Percentiles rank a stretch among this genome's conserved stretches.
These are phyloP conservation scores for Brassica carinata DNA, from an alignment of 345 rosid species.

Conservation along the genomic window DNA sequence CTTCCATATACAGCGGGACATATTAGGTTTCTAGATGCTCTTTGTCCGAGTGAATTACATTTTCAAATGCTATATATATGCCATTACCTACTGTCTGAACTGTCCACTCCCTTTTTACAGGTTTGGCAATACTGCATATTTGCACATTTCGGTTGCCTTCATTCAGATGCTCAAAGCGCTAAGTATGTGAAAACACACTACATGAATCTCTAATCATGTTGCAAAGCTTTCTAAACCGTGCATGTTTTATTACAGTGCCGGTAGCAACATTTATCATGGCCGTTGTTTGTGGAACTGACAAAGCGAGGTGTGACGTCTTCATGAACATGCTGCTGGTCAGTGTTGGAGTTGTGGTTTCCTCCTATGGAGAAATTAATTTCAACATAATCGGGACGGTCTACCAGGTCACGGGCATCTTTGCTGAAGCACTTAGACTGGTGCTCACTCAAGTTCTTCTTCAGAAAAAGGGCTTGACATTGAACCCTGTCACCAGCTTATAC, in stretches of 20 bases:
- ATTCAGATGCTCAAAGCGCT: constrained; percentile 98
- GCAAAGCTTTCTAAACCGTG: constrained; percentile 11
- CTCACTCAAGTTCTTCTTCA: constrained; percentile 95
- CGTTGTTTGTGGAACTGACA: constrained; percentile 89
- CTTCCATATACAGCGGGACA: neutral
- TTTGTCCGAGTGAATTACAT: too few relatives aligned
- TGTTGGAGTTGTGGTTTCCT: constrained; percentile 91
- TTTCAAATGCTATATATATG: too few relatives aligned
- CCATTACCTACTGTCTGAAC: neutral
- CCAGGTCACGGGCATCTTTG: constrained; percentile 95
- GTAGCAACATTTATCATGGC: constrained; percentile 91
- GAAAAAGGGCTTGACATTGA: constrained; percentile 83
- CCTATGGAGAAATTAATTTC: constrained; percentile 95
- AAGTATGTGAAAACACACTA: constrained; percentile 68
- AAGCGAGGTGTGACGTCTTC: constrained; percentile 86
- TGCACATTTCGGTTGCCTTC: constrained; percentile 91
- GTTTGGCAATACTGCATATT: constrained; percentile 94
- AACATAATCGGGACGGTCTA: constrained; percentile 82
- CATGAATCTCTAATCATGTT: constrained; percentile 19
- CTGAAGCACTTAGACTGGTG: constrained; percentile 96
- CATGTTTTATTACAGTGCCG: constrained; percentile 69
- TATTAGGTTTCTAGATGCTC: neutral
- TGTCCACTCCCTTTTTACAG: constrained; percentile 48
- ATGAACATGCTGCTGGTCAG: constrained; percentile 95
- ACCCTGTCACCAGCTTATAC: constrained; percentile 93